Conservation (phyloP, 495 filamentous ascomycete genomes). For the Endocarpon pusillum region DNA sequence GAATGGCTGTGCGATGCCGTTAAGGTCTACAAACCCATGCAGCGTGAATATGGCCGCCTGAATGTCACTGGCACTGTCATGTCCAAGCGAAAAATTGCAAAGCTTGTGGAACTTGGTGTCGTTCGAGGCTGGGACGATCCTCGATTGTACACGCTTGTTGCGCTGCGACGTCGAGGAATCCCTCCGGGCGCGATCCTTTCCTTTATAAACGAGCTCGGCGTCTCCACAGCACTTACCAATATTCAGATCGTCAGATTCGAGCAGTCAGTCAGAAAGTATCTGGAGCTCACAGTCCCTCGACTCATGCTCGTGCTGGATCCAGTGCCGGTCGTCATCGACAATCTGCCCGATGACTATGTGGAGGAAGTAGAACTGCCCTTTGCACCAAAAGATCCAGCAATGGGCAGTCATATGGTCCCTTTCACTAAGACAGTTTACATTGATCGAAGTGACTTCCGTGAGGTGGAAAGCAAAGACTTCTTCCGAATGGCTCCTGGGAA, state of each 20-base stretch:
- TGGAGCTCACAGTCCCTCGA: slow-evolving; percentile 70
- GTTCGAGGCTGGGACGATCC: slow-evolving; percentile 84
- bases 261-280: slow-evolving; percentile 58
- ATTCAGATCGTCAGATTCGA: slow-evolving; percentile 66
- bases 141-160: slow-evolving; percentile 76
- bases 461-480: slow-evolving; percentile 68
- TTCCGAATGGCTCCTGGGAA: slow-evolving; percentile 90
- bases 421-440: slow-evolving; percentile 84
- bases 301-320: slow-evolving; percentile 67
- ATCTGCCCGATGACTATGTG: slow-evolving; percentile 48
- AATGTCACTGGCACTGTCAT: slow-evolving; percentile 69
- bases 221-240: slow-evolving; percentile 55
- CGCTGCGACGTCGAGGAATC: slow-evolving; percentile 62
- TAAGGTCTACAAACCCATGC: slow-evolving; percentile 69
- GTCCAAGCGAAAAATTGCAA: slow-evolving; percentile 65
- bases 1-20: slow-evolving; percentile 73
- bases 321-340: slow-evolving; percentile 53
- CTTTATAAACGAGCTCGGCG: slow-evolving; percentile 78
- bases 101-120: slow-evolving; percentile 52
- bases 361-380: slow-evolving; percentile 52
- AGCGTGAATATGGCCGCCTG: slow-evolving; percentile 68
- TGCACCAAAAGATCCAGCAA: slow-evolving; percentile 50
- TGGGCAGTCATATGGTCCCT: slow-evolving; percentile 44
- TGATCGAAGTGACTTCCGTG: slow-evolving; percentile 81
- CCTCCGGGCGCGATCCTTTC: slow-evolving; percentile 74